A percentile compares a stretch with the other conserved stretches of the same genome.
Evolutionary conservation across 2,329 filamentous ascomycete genomes (phyloP).

Genomic region (Penicillium sp.): DNA sequence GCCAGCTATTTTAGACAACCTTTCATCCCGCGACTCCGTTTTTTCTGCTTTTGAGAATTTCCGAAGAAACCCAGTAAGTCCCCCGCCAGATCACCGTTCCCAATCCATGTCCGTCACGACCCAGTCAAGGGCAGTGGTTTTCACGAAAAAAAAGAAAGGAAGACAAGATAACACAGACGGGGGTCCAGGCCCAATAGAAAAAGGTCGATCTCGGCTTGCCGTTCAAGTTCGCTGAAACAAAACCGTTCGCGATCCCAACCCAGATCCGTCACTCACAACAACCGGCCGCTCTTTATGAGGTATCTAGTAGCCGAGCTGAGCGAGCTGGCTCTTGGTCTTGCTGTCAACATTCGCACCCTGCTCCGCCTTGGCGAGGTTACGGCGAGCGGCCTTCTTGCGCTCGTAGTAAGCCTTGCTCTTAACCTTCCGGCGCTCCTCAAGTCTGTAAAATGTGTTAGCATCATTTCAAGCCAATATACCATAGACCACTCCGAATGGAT

Average conservation of each 20-base stretch:
- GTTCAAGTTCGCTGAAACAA: conserved; percentile 49
- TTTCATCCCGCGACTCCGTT: conserved; percentile 51
- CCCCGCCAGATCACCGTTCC: conserved; percentile 27
- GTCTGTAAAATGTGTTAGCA: conserved; percentile 60
- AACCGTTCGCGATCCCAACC: conserved; percentile 50
- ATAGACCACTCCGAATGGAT: not conserved
- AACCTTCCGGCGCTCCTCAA: conserved; percentile 99
- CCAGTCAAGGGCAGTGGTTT: conserved; percentile 39
- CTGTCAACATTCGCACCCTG: conserved; percentile 86
- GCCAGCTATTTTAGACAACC: conserved; percentile 51
- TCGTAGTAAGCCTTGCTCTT: conserved; percentile 99
- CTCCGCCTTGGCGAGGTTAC: conserved; percentile 90
- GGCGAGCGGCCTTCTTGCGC: conserved; percentile 96
- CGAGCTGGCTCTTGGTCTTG: conserved; percentile 87
- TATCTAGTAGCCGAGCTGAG: conserved; percentile 86
- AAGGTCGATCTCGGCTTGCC: conserved; percentile 49
- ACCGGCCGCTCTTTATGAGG: conserved; percentile 46
- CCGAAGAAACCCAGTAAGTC: conserved; percentile 38
- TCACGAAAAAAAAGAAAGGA: conserved; percentile 44
- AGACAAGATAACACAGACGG: conserved; percentile 28
- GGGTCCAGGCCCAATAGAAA: conserved; percentile 33
- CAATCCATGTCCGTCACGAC: conserved; percentile 46
- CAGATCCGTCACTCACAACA: conserved; percentile 48
- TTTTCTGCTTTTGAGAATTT: conserved; percentile 41
- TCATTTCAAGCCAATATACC: not conserved